Percentiles rank a stretch among this genome's conserved stretches.
Evolutionary conservation across 1,139 yeast genomes (phyloP).

Genomic region (Meyerozyma guilliermondii): DNA sequence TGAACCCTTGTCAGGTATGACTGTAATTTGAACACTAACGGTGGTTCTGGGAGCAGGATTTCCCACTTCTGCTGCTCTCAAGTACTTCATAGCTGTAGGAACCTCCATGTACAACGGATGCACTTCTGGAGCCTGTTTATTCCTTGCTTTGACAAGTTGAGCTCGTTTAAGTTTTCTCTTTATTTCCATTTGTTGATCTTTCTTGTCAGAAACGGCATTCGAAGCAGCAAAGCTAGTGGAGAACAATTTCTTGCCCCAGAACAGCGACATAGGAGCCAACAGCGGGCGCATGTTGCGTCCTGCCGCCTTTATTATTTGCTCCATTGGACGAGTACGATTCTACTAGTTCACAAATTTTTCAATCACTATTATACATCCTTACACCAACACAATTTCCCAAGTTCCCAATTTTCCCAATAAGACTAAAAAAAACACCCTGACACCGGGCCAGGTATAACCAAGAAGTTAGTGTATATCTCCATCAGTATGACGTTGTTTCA

Average conservation of each 20-base stretch:
- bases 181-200: conserved; percentile 12
- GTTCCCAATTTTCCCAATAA: background rate
- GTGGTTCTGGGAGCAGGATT: conserved; percentile 66
- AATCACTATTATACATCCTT: background rate
- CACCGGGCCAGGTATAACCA: background rate
- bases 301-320: background rate
- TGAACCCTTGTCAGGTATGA: conserved; percentile 78
- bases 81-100: conserved; percentile 66
- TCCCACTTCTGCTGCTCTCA: conserved; percentile 90
- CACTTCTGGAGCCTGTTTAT: conserved; percentile 42
- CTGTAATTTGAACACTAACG: conserved; percentile 57
- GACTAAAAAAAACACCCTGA: background rate
- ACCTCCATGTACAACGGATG: conserved; percentile 70
- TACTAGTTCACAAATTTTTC: background rate
- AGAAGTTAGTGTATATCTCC: background rate
- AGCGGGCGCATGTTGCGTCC: background rate
- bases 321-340: background rate
- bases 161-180: conserved; percentile 25
- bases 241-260: background rate
- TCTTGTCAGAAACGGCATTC: conserved; percentile 2
- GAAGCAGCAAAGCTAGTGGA: background rate
- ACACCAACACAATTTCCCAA: background rate
- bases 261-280: background rate
- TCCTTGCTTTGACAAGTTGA: conserved; percentile 29
- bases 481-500: background rate